These are phyloP conservation scores for Diplodia mutila DNA, from an alignment of 2,329 filamentous ascomycete species.

Conservation along the genomic window DNA sequence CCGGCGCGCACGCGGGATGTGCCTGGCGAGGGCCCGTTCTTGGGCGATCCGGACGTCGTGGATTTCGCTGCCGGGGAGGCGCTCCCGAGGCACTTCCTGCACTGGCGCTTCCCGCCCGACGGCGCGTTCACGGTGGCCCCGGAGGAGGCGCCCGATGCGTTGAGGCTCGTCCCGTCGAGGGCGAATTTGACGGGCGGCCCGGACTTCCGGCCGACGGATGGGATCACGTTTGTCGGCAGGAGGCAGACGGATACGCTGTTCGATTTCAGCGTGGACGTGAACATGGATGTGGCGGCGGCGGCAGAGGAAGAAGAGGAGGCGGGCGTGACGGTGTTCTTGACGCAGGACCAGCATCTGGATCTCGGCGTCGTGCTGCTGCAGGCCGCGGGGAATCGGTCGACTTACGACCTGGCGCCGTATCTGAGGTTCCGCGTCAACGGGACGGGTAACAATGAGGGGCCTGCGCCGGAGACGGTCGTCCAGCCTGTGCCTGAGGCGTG, in stretches of 20 bases:
- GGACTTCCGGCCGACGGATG: slow-evolving; percentile 52
- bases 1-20: slow-evolving; percentile 41
- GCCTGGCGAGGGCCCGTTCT: slow-evolving; percentile 49
- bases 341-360: slow-evolving; percentile 55
- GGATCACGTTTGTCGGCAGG: slow-evolving; percentile 58
- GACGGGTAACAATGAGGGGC: slow-evolving; percentile 47
- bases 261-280: slow-evolving; percentile 53
- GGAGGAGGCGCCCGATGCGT: slow-evolving; percentile 45
- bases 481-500: slow-evolving; percentile 47
- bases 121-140: slow-evolving; percentile 53
- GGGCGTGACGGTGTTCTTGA: slow-evolving; percentile 58
- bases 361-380: slow-evolving; percentile 41
- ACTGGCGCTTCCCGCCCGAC: slow-evolving; percentile 58
- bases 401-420: neutral
- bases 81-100: slow-evolving; percentile 59
- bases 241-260: slow-evolving; percentile 62
- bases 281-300: slow-evolving; percentile 43
- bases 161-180: slow-evolving; percentile 54
- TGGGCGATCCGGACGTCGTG: slow-evolving; percentile 49
- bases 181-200: slow-evolving; percentile 60
- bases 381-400: slow-evolving; percentile 21
- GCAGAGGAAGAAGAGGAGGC: slow-evolving; percentile 56
- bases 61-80: slow-evolving; percentile 50
- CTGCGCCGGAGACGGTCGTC: slow-evolving; percentile 44
- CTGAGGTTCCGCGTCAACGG: slow-evolving; percentile 49